Base-by-base conservation (phyloP, 441 rosid genomes). In the Adansonia gregorii region DNA sequence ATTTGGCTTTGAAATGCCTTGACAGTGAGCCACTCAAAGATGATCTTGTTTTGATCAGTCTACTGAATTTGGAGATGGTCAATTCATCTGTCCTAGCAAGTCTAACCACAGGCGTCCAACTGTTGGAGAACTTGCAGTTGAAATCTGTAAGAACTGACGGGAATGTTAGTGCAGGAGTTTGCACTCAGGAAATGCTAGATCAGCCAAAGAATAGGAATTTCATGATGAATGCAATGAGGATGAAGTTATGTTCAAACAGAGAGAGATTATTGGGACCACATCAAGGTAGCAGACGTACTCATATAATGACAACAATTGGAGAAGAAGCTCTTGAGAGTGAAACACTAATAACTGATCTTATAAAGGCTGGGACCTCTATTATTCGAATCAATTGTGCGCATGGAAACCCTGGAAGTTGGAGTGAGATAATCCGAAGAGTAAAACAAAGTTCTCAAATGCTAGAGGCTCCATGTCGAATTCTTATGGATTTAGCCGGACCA, bases 401-500 rank as follows among this genome's bases (percentile, higher is more conserved):
- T 85, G 93, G 95, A 78, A 84, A 78, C 80, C 90, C 90, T 17
- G 83, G 81, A 74, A 52, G 81, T 46, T 91, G 92, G 95, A 81
- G 87, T 79, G 95, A 87, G 84, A 87, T 89, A 78, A 85, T 89
- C 83, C 85, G 84, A 84, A 82, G 88, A 76, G 88, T 89, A 67
- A 87, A 83, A 84, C 82, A 68, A 76, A 68, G 87, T 67, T 89
- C 91, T 61, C 90, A 86, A 78, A 81, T 83, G 89, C 85, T 89
- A 52, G 95, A 88, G 86, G 86, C 71, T 27, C 95, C 91, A 66
- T 91, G 93, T 76, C 89, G 89, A 20, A 78, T 89, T 83, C 93
- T 88, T 77, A 91, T 89, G 92, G 95, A 91, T 83, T 84, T 91
- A 84, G 95, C 91, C 0, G 93, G 95, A 78, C 95, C 95, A 75